Conservation (phyloP, 2,329 filamentous ascomycete genomes). For the Talaromyces sp. region DNA sequence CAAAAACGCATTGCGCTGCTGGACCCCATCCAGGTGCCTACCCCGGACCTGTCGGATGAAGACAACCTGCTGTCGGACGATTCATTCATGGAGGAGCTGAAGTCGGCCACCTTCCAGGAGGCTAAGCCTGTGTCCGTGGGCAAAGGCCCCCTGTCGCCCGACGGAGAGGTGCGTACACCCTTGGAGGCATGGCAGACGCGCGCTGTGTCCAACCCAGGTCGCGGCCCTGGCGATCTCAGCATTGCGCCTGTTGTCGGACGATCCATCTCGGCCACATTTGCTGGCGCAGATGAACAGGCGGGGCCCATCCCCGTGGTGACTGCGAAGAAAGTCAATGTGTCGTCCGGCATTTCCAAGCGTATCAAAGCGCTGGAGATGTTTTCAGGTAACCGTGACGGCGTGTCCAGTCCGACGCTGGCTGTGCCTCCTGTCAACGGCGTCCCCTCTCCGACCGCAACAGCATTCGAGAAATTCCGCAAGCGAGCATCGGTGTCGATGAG, state of each 20-base stretch:
- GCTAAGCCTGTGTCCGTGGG: conserved; percentile 73
- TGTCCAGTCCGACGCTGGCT: conserved; percentile 17
- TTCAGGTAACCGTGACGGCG: conserved; percentile 42
- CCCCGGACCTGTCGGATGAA: conserved; percentile 36
- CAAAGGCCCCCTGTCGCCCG: conserved; percentile 72
- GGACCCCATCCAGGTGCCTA: conserved; percentile 49
- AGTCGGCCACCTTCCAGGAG: conserved; percentile 73
- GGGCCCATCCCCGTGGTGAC: conserved; percentile 42
- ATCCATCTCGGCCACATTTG: conserved; percentile 34
- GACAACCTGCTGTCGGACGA: conserved; percentile 54
- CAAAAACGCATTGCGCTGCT: conserved; percentile 30
- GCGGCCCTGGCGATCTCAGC: conserved; percentile 23
- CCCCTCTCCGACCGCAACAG: conserved; percentile 51
- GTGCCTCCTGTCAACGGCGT: conserved; percentile 12
- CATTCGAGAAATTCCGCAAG: conserved; percentile 48
- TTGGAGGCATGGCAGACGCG: conserved; percentile 31
- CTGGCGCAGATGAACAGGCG: conserved; percentile 17
- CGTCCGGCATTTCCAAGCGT: conserved; percentile 84
- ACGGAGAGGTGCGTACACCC: conserved; percentile 23
- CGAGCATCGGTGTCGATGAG: conserved; percentile 32
- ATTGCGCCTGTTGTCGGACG: conserved; percentile 25
- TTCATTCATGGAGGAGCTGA: conserved; percentile 76
- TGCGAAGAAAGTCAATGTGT: conserved; percentile 73
- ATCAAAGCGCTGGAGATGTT: conserved; percentile 90
- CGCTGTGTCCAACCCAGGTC: conserved; percentile 35